Base-by-base conservation (phyloP, 495 filamentous ascomycete genomes). In the Hypoxylon cercidicola region DNA sequence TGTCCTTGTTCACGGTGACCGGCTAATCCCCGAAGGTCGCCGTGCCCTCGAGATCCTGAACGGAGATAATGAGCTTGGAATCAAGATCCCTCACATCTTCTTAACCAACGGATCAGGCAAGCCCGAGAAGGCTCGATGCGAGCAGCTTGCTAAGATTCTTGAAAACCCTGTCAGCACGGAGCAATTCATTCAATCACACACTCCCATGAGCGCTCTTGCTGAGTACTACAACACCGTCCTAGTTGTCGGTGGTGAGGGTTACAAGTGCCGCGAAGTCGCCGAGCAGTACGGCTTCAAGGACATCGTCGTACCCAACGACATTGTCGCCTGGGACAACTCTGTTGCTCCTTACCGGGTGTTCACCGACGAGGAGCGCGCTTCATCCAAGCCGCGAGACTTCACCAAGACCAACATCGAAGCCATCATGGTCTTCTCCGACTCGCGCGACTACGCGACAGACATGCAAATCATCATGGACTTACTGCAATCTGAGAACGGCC, bases 401-500 rank as follows among this genome's bases (percentile, higher is more conserved):
- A 75, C 70, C 52, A 81, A 85, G 79, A 75, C 80, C 72, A 90
- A 93, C 75, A 93, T 93, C 72, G 88, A 93, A 23, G 90, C 90
- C 60, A 90, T 93, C 75, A 81, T 93, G 63, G 88, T 93, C 64
- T 93, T 93, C 77, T 89, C 88, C 56, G 91, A 93, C 78, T 90
- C 88, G 15, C 86, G 90, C 60, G 91, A 95, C 78, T 93, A 93
- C 78, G 89, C 88, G 23, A 91, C 90, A 28, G 91, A 95, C 72
- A 83, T 90, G 72, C 91, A 93, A 74, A 89, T 95, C 73, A 93
- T 93, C 74, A 86, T 95, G 65, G 91, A 95, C 73, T 81, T 93
- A 37, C 78, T 93, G n/a, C 85, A 88, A 3, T 87, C 88, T 30
- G 86, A 92, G 74, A 81, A 91, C 56, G 90, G 90, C 58, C 84